Percentiles rank a stretch among this genome's conserved stretches.
Conservation (phyloP, 257 asterid genomes). For the Solanum appendiculatum region DNA sequence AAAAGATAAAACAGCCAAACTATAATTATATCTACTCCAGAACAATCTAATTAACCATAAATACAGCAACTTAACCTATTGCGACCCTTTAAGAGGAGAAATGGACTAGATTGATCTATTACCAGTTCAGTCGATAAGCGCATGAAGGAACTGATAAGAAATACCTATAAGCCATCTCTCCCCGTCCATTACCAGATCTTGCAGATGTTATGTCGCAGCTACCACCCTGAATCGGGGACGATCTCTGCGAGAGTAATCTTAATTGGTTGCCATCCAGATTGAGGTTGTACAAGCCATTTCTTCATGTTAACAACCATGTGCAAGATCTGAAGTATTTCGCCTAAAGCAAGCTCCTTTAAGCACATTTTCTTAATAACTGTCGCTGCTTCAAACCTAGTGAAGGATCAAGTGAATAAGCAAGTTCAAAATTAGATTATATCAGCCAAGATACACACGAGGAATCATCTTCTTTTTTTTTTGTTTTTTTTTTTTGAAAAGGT, state of each 20-base stretch:
- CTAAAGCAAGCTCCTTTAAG: constrained; percentile 54
- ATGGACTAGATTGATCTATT: constrained; percentile 18
- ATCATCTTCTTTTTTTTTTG: neutral
- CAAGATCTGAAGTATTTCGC: constrained; percentile 79
- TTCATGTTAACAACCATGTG: constrained; percentile 67
- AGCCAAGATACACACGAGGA: neutral
- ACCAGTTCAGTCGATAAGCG: constrained; percentile 4
- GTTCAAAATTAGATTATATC: neutral
- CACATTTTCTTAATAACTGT: constrained; percentile 57
- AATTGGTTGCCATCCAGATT: constrained; percentile 85
- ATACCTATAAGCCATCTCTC: constrained; percentile 15
- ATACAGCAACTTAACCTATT: constrained; percentile 4
- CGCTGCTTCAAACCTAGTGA: constrained; percentile 87
- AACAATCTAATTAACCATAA: constrained; percentile 1
- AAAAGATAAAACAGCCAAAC: neutral
- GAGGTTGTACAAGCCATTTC: constrained; percentile 59
- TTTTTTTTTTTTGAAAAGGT: neutral
- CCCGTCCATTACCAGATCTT: constrained; percentile 21
- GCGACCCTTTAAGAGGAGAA: constrained; percentile 16
- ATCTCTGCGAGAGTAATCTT: constrained; percentile 59
- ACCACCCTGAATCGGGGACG: constrained; percentile 58
- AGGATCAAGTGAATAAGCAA: constrained; percentile 1
- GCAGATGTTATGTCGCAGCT: constrained; percentile 45
- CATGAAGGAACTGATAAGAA: constrained; percentile 6
- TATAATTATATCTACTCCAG: neutral